phyloP scores from a whole-genome alignment of 1,139 yeast species.

The Suhomyces anneliseae region DNA sequence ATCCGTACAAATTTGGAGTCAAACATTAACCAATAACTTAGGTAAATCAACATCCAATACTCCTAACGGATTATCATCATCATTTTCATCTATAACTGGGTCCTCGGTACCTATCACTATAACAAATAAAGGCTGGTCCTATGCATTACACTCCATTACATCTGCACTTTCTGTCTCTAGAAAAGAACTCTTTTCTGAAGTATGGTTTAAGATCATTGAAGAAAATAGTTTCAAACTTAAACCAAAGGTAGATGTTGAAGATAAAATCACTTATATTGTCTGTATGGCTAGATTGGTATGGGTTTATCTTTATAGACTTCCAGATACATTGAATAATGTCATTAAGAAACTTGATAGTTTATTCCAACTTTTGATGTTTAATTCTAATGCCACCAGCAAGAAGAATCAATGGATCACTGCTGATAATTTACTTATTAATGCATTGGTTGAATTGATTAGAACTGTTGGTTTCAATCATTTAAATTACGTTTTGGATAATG shows the following conservation, averaged over 20 bases:
- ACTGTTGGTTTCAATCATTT: conserved; percentile 78
- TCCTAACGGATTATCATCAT: neutral
- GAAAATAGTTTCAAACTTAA: conserved; percentile 37
- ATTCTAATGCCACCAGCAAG: conserved; percentile 41
- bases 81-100: conserved; percentile 4
- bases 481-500: conserved; percentile 76
- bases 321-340: conserved; percentile 86
- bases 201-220: conserved; percentile 75
- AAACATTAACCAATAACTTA: conserved; percentile 6
- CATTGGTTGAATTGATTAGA: conserved; percentile 70
- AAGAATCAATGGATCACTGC: conserved; percentile 73
- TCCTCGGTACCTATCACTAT: neutral
- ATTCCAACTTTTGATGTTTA: conserved; percentile 56
- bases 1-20: conserved; percentile 42
- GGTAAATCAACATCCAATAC: neutral
- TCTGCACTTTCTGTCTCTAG: conserved; percentile 82
- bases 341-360: conserved; percentile 56
- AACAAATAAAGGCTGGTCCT: conserved; percentile 61
- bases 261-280: conserved; percentile 60
- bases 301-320: conserved; percentile 84
- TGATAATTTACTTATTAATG: conserved; percentile 60
- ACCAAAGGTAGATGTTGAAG: conserved; percentile 50
- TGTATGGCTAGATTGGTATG: conserved; percentile 76
- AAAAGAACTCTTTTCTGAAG: conserved; percentile 67
- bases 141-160: conserved; percentile 67